Evolutionary conservation across 2,329 filamentous ascomycete genomes (phyloP).

Genomic region (Arthrobotrys sinensis): DNA sequence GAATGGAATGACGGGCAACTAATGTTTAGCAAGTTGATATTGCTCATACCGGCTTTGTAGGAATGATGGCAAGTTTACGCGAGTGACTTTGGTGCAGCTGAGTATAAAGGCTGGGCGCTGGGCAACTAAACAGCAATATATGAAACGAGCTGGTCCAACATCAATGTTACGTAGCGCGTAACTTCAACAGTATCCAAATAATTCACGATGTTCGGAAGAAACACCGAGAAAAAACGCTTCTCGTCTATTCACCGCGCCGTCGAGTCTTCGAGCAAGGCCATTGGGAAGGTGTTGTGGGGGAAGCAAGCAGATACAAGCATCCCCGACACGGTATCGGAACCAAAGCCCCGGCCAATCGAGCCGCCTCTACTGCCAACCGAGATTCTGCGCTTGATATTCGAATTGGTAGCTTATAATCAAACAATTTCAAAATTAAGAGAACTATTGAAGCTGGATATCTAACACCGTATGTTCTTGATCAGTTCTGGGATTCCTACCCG

Average conservation of each 20-base stretch:
- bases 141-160: no score
- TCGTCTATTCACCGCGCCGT: conserved; percentile 10
- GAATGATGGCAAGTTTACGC: not conserved
- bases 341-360: not conserved
- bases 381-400: conserved; percentile 31
- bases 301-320: not conserved
- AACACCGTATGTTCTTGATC: not conserved
- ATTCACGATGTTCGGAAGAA: conserved; percentile 8
- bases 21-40: no score
- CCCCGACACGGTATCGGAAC: not conserved
- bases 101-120: not conserved
- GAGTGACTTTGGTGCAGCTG: not conserved
- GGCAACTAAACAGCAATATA: no score
- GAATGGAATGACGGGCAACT: no score
- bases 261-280: not conserved
- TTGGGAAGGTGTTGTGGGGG: conserved; percentile 1
- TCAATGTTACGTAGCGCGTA: not conserved
- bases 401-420: not conserved
- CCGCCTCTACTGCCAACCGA: conserved; percentile 37
- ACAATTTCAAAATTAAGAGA: not conserved
- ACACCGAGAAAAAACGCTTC: conserved; percentile 6
- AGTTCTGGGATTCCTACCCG: conserved; percentile 17
- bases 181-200: not conserved
- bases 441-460: not conserved
- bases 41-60: no score